Evolutionary conservation across 139 green algal genomes (phyloP).

Genomic region (Chlorella sp.): DNA sequence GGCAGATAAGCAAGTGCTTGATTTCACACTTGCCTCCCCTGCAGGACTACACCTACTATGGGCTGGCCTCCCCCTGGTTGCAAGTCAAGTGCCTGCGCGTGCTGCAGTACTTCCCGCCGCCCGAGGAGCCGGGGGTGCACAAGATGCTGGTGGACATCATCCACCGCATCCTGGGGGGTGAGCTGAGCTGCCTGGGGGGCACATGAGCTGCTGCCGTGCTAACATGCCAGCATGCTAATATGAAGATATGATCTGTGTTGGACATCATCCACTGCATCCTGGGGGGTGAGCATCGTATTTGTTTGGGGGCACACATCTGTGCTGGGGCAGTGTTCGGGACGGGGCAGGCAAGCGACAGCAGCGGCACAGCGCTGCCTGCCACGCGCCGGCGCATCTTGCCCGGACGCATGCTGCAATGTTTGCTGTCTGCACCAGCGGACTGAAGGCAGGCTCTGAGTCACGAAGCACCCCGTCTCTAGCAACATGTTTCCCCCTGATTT

Average conservation of each 20-base stretch:
- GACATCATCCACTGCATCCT: conserved; percentile 73
- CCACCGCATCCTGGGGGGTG: conserved; percentile 65
- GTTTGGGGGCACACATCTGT: too few relatives aligned
- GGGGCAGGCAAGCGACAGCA: background rate
- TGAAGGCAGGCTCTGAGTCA: too few relatives aligned
- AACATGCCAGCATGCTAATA: too few relatives aligned
- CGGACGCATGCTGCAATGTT: too few relatives aligned
- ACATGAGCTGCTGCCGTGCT: too few relatives aligned
- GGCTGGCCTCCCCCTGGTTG: conserved; percentile 97
- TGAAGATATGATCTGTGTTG: too few relatives aligned
- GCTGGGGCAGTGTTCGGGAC: too few relatives aligned
- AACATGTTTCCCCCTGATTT: too few relatives aligned
- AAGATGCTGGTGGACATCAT: conserved; percentile 69
- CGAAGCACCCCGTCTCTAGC: too few relatives aligned
- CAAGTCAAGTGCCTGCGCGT: conserved; percentile 91
- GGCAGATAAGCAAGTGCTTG: background rate
- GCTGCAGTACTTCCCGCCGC: conserved; percentile 94
- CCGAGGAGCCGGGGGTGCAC: conserved; percentile 73
- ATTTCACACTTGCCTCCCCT: background rate
- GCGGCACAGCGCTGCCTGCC: background rate
- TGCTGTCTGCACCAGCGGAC: too few relatives aligned
- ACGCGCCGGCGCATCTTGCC: background rate
- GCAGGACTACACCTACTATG: conserved; percentile 98
- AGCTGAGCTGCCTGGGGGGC: too few relatives aligned
- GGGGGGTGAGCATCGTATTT: conserved; percentile 49